Percentiles rank a stretch among this genome's conserved stretches.
phyloP scores from a whole-genome alignment of 345 rosid genomes.

The Cochlearia excelsa region DNA sequence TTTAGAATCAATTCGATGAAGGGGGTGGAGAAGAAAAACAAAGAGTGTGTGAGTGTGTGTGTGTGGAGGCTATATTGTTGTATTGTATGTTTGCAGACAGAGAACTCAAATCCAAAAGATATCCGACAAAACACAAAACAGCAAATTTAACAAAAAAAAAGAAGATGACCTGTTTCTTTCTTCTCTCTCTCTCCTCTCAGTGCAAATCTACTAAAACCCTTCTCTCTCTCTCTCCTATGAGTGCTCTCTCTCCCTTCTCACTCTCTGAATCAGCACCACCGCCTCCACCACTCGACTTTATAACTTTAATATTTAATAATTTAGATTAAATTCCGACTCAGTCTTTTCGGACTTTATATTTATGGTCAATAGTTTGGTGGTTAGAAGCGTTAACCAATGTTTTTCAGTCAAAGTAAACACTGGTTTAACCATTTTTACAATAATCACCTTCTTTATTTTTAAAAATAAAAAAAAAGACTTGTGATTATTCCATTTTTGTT shows the following conservation, averaged over 20 bases:
- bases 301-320: background rate
- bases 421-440: no score
- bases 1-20: slow-evolving; percentile 38
- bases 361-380: no score
- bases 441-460: no score
- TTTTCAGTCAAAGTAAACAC: no score
- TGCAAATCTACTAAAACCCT: slow-evolving; percentile 28
- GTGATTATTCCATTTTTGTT: no score
- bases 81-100: slow-evolving; percentile 17
- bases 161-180: slow-evolving; percentile 52
- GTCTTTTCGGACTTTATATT: no score
- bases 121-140: slow-evolving; percentile 37
- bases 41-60: slow-evolving; percentile 17
- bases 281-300: slow-evolving; percentile 36
- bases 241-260: slow-evolving; percentile 29
- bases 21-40: slow-evolving; percentile 36
- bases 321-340: no score
- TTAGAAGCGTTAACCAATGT: no score
- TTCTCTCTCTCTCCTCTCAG: slow-evolving; percentile 8
- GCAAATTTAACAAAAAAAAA: slow-evolving; percentile 32
- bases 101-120: slow-evolving; percentile 28
- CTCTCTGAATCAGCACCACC: slow-evolving; percentile 42
- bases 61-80: slow-evolving; percentile 15
- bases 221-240: slow-evolving; percentile 9
- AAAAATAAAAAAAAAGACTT: no score